phyloP scores from a whole-genome alignment of 1,284 basidiomycete species.

The Amylostereum areolatum region DNA sequence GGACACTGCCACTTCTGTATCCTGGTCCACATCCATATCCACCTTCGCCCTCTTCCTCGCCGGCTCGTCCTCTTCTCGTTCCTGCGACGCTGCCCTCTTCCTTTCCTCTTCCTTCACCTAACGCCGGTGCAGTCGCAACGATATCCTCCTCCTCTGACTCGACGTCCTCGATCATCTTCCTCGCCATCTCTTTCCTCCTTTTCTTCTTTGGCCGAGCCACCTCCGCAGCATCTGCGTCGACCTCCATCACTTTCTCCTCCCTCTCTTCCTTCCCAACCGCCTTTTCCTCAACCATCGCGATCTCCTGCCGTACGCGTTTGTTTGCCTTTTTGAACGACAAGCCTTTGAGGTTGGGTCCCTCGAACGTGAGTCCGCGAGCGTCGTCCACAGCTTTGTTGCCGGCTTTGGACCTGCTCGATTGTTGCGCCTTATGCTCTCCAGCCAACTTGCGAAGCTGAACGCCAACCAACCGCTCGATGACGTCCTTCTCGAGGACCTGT shows the following conservation, averaged over 20 bases:
- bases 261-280: constrained; percentile 13
- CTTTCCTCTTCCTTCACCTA: constrained; percentile 10
- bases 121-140: constrained; percentile 1
- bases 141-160: constrained; percentile 40
- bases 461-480: constrained; percentile 60
- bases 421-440: constrained; percentile 38
- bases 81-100: constrained; percentile 23
- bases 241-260: constrained; percentile 12
- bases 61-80: constrained; percentile 24
- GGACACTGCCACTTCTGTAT: constrained; percentile 19
- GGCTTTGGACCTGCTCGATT: constrained; percentile 16
- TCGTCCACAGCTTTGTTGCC: constrained; percentile 20
- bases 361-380: constrained; percentile 18
- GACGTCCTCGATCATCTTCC: constrained; percentile 28
- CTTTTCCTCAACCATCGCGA: constrained; percentile 19
- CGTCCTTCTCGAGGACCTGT: constrained; percentile 59
- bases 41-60: constrained; percentile 26
- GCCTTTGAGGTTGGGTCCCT: constrained; percentile 49
- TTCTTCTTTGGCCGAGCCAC: constrained; percentile 16
- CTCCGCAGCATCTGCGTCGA: constrained; percentile 2
- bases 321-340: constrained; percentile 65
- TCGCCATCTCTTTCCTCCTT: constrained; percentile 17
- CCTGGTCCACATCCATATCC: constrained; percentile 22
- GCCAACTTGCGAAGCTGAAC: constrained; percentile 52
- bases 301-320: constrained; percentile 33